Conservation (phyloP, 768 basidiomycete species). For the Suillus americanus region DNA sequence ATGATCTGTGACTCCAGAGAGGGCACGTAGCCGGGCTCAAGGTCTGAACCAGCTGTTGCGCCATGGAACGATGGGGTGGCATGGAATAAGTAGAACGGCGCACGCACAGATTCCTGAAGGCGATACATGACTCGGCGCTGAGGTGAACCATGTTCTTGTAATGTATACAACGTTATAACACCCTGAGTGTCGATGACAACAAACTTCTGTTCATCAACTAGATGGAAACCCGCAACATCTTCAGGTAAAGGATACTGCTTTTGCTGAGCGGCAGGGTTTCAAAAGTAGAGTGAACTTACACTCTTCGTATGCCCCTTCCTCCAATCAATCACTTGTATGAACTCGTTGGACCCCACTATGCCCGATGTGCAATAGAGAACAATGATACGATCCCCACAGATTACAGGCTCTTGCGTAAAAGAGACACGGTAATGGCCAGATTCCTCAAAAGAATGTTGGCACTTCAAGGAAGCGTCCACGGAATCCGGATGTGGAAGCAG, state of each 20-base stretch:
- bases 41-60: background rate
- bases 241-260: background rate
- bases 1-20: background rate
- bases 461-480: background rate
- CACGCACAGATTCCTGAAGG: background rate
- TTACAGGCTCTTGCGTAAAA: background rate
- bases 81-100: background rate
- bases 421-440: background rate
- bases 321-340: conserved; percentile 1
- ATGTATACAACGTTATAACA: background rate
- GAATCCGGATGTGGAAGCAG: background rate
- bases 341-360: background rate
- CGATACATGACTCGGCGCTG: background rate
- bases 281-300: background rate
- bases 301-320: background rate
- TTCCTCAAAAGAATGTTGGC: background rate
- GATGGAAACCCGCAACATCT: background rate
- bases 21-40: background rate
- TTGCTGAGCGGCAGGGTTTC: background rate
- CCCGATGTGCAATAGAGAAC: background rate
- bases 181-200: background rate
- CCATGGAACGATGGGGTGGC: background rate
- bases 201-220: background rate
- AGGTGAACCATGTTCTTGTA: background rate
- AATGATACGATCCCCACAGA: background rate